Evolutionary conservation across 202 grass and related monocot genomes (phyloP), one percentile per base, ranked within the genome.

Genomic region (Cymbopogon flexuosus): DNA sequence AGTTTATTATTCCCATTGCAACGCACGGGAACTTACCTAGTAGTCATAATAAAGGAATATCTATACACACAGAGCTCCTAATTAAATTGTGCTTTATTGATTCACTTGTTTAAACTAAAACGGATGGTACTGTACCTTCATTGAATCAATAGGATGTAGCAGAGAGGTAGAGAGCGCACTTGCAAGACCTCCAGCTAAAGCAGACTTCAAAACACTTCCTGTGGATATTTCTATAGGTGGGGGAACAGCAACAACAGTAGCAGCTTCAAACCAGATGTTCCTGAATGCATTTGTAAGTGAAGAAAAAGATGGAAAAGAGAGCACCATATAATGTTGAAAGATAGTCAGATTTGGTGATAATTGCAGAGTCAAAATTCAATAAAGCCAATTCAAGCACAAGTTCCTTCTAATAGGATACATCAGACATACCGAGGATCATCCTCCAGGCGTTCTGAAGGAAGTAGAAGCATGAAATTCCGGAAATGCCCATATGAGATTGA

Each of bases 251-350:
- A 98, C 90, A 52, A 95, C 83, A 51, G 96, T 98, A 72, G 96
- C 90, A 65, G 96, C 96, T 84, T 98, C 96, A 87, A 98, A 98
- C 96, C 96, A 98, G 80, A 98, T 90, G 79, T 84, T 98, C 90
- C 96, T 98, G 73, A 42, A 88, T 75, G 39, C 45, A 84, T 76
- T 84, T 75, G 35, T 52, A 35, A 18, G 62, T 75, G 49, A 68
- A 82, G 6, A 83, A 65, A 33, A 33, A 82, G 47, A 63, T 71
- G 43, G 8, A 9, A 83, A 47, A 42, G n/a, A 16, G 6, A 83
- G 63, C 52, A 79, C 3, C 15, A 42, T 62, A 62, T 58, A 51
- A 33, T 10, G 23, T 6, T 49, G 54, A 23, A 78, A 78, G 51
- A 36, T 64, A 56, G 49, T 57, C 19, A 79, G 34, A 58, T 21